Evolutionary conservation across 179 eudicot species (phyloP).

Genomic region (Silene vulgaris): DNA sequence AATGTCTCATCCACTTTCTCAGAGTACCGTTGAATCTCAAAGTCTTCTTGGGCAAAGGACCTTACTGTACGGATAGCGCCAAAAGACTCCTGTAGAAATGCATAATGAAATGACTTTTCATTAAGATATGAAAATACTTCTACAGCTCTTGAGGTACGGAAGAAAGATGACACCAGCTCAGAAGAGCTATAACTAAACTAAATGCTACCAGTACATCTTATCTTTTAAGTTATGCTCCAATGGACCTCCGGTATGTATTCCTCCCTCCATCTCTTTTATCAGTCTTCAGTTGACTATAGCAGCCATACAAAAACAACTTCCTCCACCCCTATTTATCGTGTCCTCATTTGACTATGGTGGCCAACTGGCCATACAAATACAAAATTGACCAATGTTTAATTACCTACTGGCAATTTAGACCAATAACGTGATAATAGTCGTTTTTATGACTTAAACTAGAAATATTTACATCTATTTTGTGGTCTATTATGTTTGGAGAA

Average conservation of each 20-base stretch:
- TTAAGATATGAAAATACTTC: background rate
- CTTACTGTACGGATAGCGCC: slow-evolving; percentile 87
- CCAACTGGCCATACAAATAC: background rate
- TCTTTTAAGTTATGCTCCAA: too few relatives aligned
- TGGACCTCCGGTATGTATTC: too few relatives aligned
- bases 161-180: background rate
- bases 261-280: too few relatives aligned
- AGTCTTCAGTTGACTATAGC: background rate
- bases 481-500: background rate
- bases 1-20: slow-evolving; percentile 81
- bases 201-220: background rate
- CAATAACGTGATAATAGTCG: background rate
- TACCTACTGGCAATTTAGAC: background rate
- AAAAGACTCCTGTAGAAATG: slow-evolving; percentile 61
- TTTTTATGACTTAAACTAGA: background rate
- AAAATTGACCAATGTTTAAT: background rate
- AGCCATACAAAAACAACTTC: background rate
- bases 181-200: background rate
- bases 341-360: background rate
- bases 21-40: slow-evolving; percentile 57
- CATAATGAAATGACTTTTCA: background rate
- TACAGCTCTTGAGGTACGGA: background rate
- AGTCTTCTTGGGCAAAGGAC: slow-evolving; percentile 76
- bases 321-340: background rate
- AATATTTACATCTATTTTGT: background rate